Conservation (phyloP, 495 filamentous ascomycete species). For the Penicillium ucsense region DNA sequence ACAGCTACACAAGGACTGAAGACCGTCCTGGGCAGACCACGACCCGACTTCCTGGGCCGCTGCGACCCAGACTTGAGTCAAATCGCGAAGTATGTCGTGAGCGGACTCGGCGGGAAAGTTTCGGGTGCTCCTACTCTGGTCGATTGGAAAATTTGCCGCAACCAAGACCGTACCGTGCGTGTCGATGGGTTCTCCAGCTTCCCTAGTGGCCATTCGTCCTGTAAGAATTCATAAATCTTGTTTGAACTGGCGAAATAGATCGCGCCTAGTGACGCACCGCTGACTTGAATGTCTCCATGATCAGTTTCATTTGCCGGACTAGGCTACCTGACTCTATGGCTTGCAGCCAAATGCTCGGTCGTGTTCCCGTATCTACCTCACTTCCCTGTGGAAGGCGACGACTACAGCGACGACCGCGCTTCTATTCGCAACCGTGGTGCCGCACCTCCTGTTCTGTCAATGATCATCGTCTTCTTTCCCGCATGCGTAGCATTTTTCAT, state of each 20-base stretch:
- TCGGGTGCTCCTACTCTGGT: conserved; percentile 39
- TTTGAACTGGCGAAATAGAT: too few species aligned
- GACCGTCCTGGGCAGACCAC: conserved; percentile 51
- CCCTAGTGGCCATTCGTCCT: conserved; percentile 59
- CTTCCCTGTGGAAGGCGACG: conserved; percentile 19
- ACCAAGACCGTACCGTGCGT: conserved; percentile 26
- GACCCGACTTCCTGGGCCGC: conserved; percentile 53
- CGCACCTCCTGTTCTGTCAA: conserved; percentile 48
- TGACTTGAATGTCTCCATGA: background rate
- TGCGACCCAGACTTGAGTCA: conserved; percentile 47
- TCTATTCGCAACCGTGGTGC: conserved; percentile 41
- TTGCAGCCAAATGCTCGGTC: conserved; percentile 54
- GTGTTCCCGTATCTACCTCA: conserved; percentile 50
- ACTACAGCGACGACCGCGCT: conserved; percentile 12
- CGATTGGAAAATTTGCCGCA: conserved; percentile 43
- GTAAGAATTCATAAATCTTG: conserved; percentile 27
- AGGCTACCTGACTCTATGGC: conserved; percentile 53
- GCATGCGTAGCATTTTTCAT: conserved; percentile 52
- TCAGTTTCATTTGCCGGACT: conserved; percentile 54
- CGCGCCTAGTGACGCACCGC: background rate
- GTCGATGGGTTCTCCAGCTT: conserved; percentile 58
- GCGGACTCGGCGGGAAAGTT: conserved; percentile 39
- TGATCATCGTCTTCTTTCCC: conserved; percentile 48
- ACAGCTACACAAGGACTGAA: conserved; percentile 55
- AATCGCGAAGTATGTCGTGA: conserved; percentile 33